Base-by-base conservation (phyloP, 495 filamentous ascomycete species). In the Penicillium arizonense region DNA sequence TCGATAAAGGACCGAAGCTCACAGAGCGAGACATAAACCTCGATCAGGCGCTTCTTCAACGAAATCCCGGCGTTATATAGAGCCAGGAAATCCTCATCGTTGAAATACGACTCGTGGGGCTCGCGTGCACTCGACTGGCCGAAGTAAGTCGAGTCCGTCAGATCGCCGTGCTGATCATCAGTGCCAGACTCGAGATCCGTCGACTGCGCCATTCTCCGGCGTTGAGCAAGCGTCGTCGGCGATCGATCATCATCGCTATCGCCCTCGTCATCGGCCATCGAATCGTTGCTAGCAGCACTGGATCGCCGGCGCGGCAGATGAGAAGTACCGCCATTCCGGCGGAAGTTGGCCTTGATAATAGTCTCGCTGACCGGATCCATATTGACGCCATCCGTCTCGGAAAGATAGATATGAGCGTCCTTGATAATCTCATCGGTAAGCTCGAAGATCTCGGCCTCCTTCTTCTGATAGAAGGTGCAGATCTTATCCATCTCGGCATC, bases 1-100 rank as follows among this genome's bases (percentile, higher is more conserved):
- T 99, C 94, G 47, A 94, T 84, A 65, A 92, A 99, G 12, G 92
- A 96, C 66, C 96, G 90, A 50, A 99, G 81, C 58, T 96, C 94
- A 72, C 94, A 96, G n/a, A 97, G 73, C 50, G 88, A 86, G 45
- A 97, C 95, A 61, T 96, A 99, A 44, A 89, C 73, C 61, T 86
- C 87, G 50, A 95, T 82, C 41, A 87, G 84, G 32, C 91, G 82
- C 73, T 95, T 97, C 77, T 97, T 97, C 59, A 97, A 70, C 55
- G 88, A 90, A 55, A 96, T 84, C 12, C 87, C 89, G 26, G 84
- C 81, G 53, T 92, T 91, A 61, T 88, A 94, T 3, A 96, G 71
- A 23, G 79, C 76, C 4, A 82, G 65, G 23, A 89, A 76, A 24
- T 79, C 78, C 36, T 91, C 85, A 56, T 96, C 91, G 39, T 79